phyloP scores from a whole-genome alignment of 352 stramenopile genomes.

The Globisporangium alternatum region DNA sequence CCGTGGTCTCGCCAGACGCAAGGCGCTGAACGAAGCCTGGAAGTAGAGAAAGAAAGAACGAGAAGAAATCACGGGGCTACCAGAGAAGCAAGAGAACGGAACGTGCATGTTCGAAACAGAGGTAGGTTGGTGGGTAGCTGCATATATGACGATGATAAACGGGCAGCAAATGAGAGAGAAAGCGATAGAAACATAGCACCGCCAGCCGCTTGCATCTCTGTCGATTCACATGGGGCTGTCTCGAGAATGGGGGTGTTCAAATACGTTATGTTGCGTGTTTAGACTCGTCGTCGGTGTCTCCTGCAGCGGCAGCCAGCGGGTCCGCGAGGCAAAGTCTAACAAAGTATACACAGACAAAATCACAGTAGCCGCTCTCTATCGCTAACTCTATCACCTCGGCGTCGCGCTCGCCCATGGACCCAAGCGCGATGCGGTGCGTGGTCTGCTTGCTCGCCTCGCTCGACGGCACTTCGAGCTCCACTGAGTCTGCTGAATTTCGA shows the following conservation, averaged over 20 bases:
- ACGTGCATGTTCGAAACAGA: constrained; percentile 7
- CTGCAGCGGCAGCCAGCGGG: constrained; percentile 22
- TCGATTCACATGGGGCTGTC: neutral
- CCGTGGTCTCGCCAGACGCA: constrained; percentile 62
- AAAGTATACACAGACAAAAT: constrained; percentile 72
- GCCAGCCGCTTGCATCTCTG: neutral
- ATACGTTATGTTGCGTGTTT: constrained; percentile 5
- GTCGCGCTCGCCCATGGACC: constrained; percentile 7
- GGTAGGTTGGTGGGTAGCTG: constrained; percentile 3
- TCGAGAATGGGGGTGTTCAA: constrained; percentile 5
- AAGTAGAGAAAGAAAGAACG: constrained; percentile 44
- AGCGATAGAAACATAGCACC: neutral
- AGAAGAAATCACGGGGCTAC: neutral
- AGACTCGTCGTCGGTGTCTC: constrained; percentile 5
- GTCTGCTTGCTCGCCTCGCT: constrained; percentile 44
- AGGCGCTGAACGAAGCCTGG: constrained; percentile 80
- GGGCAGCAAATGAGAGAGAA: constrained; percentile 11
- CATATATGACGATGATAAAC: constrained; percentile 13
- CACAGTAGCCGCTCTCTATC: constrained; percentile 61
- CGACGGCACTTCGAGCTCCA: constrained; percentile 32
- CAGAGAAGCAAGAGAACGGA: constrained; percentile 4
- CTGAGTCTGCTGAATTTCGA: neutral
- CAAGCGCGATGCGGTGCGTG: constrained; percentile 50
- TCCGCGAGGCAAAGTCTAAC: constrained; percentile 25
- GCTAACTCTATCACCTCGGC: constrained; percentile 60